Percentiles rank a stretch among this genome's conserved stretches.
These are phyloP conservation scores for Phalaenopsis aphrodite DNA, from an alignment of 106 monocot species.

Conservation along the genomic window DNA sequence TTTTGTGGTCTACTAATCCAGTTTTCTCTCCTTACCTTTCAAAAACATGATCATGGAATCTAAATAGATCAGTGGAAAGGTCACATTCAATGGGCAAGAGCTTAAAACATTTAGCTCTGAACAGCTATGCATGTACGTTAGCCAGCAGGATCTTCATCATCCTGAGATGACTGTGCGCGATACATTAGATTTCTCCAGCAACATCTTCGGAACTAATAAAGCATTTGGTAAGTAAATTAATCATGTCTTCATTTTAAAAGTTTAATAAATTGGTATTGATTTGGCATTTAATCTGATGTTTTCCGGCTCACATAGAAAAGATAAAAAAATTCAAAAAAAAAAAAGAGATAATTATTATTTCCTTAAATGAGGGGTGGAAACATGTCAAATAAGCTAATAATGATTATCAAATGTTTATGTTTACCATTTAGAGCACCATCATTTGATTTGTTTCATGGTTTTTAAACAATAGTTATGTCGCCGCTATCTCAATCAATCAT, in stretches of 20 bases:
- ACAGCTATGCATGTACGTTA: conserved; percentile 42
- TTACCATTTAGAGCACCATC: background rate
- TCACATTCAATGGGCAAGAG: conserved; percentile 49
- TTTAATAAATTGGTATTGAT: background rate
- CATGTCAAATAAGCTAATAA: background rate
- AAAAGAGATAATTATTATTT: background rate
- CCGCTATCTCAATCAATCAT: too few relatives aligned
- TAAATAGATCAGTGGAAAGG: conserved; percentile 40
- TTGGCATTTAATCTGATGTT: background rate
- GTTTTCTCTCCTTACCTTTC: background rate
- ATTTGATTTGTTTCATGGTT: conserved; percentile 2
- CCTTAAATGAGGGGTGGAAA: background rate
- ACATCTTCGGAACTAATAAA: conserved; percentile 25
- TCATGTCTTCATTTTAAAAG: background rate
- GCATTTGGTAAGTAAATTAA: conserved; percentile 13
- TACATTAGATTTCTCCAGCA: conserved; percentile 43
- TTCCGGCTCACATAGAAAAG: background rate
- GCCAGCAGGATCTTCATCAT: conserved; percentile 70
- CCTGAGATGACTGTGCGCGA: conserved; percentile 78
- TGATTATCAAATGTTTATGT: background rate
- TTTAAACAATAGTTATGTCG: background rate
- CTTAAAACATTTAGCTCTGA: conserved; percentile 18
- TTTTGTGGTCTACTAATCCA: background rate
- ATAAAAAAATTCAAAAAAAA: background rate
- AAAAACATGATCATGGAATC: conserved; percentile 3